Base-by-base conservation (phyloP, 106 monocot species). In the Acanthochlamys bracteata region DNA sequence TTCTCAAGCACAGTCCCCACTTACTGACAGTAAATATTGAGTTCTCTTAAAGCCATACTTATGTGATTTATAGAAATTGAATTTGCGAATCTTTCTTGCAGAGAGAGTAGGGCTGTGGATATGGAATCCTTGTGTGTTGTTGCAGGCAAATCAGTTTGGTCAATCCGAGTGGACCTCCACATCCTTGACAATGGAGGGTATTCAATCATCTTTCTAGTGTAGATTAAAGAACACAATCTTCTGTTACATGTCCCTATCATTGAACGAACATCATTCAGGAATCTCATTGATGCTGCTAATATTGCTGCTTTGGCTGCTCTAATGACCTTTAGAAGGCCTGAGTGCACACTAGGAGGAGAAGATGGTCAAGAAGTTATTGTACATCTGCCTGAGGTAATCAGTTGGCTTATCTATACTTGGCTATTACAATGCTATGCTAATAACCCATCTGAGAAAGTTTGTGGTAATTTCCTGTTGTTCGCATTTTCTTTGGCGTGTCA, bases 141-240 rank as follows among this genome's bases (percentile, higher is more conserved):
- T 77, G 78, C 98, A n/a, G 98, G 98, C 51, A 99, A 84, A 74
- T 80, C 77, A 67, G 98, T 89, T 23, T 99, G 98, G 98, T 78
- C 98, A 0, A 54, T 99, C 25, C 89, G 98, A 25, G 77, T 99
- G 20, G 98, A 99, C 53, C 76, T 99, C 64, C 92, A 99, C 57
- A 99, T 99, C 71, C 76, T 99, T 71, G 98, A 99, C 74, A 99
- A 99, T 78, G 82, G 98, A 64, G 98, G 98, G 98, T 99, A 86
- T 45, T 46, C 26, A 41, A 20, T 24, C 14, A 57, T 57, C 24
- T 43, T 33, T 1, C 9, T 49, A 49, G 12, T 14, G 12, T 14
- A 49, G 10, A 49, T 49, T 12, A 10, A 49, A 14, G 49, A 14
- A 17, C 10, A 49, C 49, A 10, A 41, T 63, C 25, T 61, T 71